Percentiles rank a stretch among this genome's conserved stretches.
These are phyloP conservation scores for Sindora glabra DNA, from an alignment of 306 rosid species.

Conservation along the genomic window DNA sequence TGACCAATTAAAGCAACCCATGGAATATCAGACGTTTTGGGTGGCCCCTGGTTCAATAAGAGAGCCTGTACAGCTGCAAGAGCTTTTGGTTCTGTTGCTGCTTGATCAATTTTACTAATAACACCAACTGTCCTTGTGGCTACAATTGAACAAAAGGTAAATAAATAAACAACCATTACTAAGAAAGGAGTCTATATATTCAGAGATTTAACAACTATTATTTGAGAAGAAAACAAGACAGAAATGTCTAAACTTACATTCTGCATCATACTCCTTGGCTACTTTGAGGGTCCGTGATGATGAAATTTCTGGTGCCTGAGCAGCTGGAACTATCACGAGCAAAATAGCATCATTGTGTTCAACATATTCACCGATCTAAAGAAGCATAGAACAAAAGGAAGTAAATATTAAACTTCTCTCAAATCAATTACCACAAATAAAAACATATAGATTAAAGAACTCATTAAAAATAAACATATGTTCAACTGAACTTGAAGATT, in stretches of 20 bases:
- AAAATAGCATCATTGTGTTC: conserved; percentile 93
- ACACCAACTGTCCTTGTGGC: conserved; percentile 96
- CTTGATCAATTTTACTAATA: conserved; percentile 94
- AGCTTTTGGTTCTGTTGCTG: conserved; percentile 80
- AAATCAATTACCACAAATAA: conserved; percentile 11
- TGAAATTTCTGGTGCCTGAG: conserved; percentile 89
- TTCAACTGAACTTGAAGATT: conserved; percentile 2
- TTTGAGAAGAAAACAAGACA: not conserved
- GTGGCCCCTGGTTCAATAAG: conserved; percentile 83
- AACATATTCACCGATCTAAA: conserved; percentile 78
- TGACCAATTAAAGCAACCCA: conserved; percentile 99
- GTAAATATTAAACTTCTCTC: conserved; percentile 19
- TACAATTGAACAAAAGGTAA: too few species aligned
- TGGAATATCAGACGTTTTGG: conserved; percentile 81
- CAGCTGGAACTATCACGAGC: conserved; percentile 81
- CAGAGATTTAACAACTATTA: not conserved
- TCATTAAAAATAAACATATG: conserved; percentile 4
- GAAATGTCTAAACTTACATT: conserved; percentile 46
- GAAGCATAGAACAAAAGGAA: conserved; percentile 2
- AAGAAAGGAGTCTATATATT: not conserved
- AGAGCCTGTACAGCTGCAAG: conserved; percentile 97
- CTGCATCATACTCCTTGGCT: conserved; percentile 87
- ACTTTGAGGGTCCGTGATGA: conserved; percentile 75
- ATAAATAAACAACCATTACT: too few species aligned
- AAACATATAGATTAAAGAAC: conserved; percentile 13